Base-by-base conservation (phyloP, 371 early-diverging fungal genomes). In the Mucor velutinosus region DNA sequence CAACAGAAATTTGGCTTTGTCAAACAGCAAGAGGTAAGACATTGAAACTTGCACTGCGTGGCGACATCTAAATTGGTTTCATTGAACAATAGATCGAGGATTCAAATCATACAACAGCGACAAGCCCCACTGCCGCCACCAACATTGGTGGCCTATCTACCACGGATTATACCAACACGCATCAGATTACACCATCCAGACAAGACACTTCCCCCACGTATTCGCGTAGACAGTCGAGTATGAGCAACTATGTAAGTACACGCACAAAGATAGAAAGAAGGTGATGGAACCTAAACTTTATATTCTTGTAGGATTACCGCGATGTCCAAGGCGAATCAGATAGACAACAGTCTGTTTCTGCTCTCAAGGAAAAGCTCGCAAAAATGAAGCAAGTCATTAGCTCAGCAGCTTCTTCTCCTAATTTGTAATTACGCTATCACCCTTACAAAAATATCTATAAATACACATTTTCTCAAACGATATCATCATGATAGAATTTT, bases 1-100 rank as follows among this genome's bases (percentile, higher is more conserved):
- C 88, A 87, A 61, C 89, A 88, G 63, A 84, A 86, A 74, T 89
- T 89, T 78, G 88, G 87, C 30, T 86, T 82, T 58, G 43, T 19
- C 21, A 72, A 67, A 58, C 65, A 67, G 55, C 65, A 67, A 58
- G 80, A 72, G 41, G 74, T 70, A 64, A 64, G 60, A 43, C 45
- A 29, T 12, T 62, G 30, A 7, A 2, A 21, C 21, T 47, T 21
- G 41, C 17, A 17, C 1, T 17, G 41, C 17, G 41, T 10, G 41
- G 41, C 12, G 37, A 12, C 12, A 37, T 37, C 41, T 47, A 7
- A 21, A 21, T 47, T 47, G 47, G 47, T 47, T 47, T 47, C 47
- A 47, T 19, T 21, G 11, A 47, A 47, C 21, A 47, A 47, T 47
- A 47, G 47, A 10, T 47, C 21, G 47, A 47, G 47, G 47, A 47